Base-by-base conservation (phyloP, 2,329 filamentous ascomycete species). In the Alternaria sp. region DNA sequence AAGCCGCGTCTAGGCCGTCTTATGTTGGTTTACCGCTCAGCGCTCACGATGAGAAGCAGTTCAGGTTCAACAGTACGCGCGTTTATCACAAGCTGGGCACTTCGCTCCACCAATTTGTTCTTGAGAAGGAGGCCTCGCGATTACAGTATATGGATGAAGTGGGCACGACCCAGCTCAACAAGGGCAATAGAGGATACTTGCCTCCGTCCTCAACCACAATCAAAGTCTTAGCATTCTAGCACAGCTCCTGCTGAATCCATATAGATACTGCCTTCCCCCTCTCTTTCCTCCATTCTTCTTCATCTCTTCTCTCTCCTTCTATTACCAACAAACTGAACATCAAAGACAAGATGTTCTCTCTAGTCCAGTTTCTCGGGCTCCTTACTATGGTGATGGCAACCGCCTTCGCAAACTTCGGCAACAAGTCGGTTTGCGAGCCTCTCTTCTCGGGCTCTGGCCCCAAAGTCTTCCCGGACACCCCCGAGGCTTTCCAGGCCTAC, bases 401-500 rank as follows among this genome's bases (percentile, higher is more conserved):
- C 25, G 28, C n/a, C 26, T 47, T 36, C 13, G 40, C 40, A 26
- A 47, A 28, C 54, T 17, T 19, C 32, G 8, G 12, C 23, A n/a
- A 17, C 23, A n/a, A 7, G 17, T 36, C 28, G 2, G 15, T 40
- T 32, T 61, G 53, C 36, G 19, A 44, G 17, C 23, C 46, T 44
- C 59, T 58, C 36, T 5, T 55, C 11, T 26, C 40, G 26, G 56
- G 52, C 15, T 25, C 15, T 26, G 67, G 65, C 13, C 52, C 61
- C 6, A 50, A 55, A 25, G 45, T 55, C 23, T 46, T 13, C 3
- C 62, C 66, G 13, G 63, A 73, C 45, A 70, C 61, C 3, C 30
- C 67, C 4, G 59, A 58, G 23, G 62, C 54, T 15, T 73, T 73
- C 36, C 57, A 65, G 10, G 47, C 45, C 10, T 63, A 62, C 26